Base-by-base conservation (phyloP, 306 rosid species). In the Quercus cerris region DNA sequence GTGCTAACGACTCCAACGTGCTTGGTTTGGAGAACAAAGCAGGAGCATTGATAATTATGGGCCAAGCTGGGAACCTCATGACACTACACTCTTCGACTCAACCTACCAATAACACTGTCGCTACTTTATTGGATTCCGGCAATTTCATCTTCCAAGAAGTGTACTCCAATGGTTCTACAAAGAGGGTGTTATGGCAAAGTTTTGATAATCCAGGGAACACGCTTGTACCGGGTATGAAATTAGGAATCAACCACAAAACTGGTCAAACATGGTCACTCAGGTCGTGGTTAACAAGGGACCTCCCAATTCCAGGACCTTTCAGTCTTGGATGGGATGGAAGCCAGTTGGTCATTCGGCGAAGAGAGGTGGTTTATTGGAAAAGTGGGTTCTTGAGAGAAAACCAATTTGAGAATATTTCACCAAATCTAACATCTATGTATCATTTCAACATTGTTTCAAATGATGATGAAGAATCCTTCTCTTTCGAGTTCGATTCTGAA, bases 101-200 rank as follows among this genome's bases (percentile, higher is more conserved):
- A 7, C 54, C 54, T 7, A 23, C 1, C 6, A 18, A 20, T 0
- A 46, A 1, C 31, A 27, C 15, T 23, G 66, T 20, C 64, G 76
- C 76, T 58, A 57, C 71, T 0, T 71, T 59, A 27, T 18, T 3
- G 62, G 71, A 78, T 51, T 9, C 20, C 12, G 77, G 82, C 1
- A 78, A 78, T 49, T 27, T 78, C 71, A 61, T 78, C 46, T 58
- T 78, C 4, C 19, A 46, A 70, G 76, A 57, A 19, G 13, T 78
- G 71, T 41, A 4, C n/a, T 19, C 31, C 4, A 49, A 58, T 46
- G 77, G 62, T 4, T 71, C 63, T 11, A 25, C 11, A 6, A 56
- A 57, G 67, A 59, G 2, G 10, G 31, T 44, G 12, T 46, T 70
- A 33, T 59, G 82, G 82, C 70, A 78, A 58, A 71, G 82, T 52